A percentile compares a stretch with the other conserved stretches of the same genome.
Conservation (phyloP, 805 yeast species). For the Yarrowia deformans region DNA sequence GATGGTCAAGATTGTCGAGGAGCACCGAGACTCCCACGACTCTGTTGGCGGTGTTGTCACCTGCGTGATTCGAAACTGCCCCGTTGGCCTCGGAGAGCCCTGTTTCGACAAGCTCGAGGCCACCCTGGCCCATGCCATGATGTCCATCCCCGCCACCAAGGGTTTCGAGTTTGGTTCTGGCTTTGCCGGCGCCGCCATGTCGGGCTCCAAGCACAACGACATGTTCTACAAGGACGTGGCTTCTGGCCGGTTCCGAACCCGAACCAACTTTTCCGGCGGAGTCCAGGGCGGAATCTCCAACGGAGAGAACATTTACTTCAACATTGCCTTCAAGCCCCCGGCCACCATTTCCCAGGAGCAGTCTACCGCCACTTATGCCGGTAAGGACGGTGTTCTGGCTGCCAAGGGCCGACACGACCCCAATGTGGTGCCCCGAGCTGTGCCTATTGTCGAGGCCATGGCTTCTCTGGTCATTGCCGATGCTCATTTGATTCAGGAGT, state of each 20-base stretch:
- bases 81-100: constrained; percentile 97
- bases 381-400: constrained; percentile 83
- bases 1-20: constrained; percentile 88
- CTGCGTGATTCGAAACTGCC: constrained; percentile 93
- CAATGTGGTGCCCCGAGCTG: constrained; percentile 97
- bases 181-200: constrained; percentile 84
- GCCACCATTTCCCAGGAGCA: constrained; percentile 97
- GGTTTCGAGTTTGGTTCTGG: constrained; percentile 99
- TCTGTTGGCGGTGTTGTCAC: constrained; percentile 98
- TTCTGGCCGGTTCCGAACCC: constrained; percentile 74
- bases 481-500: constrained; percentile 80
- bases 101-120: constrained; percentile 97
- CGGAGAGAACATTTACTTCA: constrained; percentile 93
- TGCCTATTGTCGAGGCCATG: constrained; percentile 98
- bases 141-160: constrained; percentile 96
- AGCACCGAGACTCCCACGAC: constrained; percentile 83
- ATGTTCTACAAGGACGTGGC: constrained; percentile 70
- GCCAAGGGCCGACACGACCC: constrained; percentile 99
- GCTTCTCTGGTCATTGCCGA: constrained; percentile 94
- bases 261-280: constrained; percentile 94
- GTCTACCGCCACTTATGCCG: constrained; percentile 85
- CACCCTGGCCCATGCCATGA: constrained; percentile 94
- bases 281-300: constrained; percentile 97
- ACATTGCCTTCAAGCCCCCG: constrained; percentile 96
- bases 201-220: constrained; percentile 95